Evolutionary conservation across 495 filamentous ascomycete genomes (phyloP), one percentile per base, ranked within the genome.

Genomic region (Elasticomyces elasticus): DNA sequence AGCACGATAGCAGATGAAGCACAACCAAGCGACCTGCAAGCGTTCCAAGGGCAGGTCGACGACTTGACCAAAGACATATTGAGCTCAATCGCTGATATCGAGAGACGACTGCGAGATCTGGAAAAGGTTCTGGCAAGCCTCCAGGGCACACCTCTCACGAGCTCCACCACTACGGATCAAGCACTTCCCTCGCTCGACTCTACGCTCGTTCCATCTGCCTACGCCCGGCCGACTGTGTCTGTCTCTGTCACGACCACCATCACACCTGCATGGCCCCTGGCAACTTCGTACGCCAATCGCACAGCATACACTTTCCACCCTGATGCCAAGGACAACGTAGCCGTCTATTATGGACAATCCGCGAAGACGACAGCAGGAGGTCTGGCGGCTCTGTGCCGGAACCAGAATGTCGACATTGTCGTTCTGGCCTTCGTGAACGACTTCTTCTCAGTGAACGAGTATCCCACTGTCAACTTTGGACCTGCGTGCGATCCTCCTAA

Each of bases 341-440:
- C 51, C 7, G 51, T 54, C 25, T 54, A 54, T 49, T 60, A 60
- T 26, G 58, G 58, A 5, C 40, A 46, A 26, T 44, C 52, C 1
- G 17, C 37, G 20, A 48, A 41, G 19, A 56, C 58, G 1, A 27
- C 26, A 26, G 48, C 31, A 22, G 52, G 53, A 4, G 58, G 53
- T 13, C 45, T 60, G 19, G 7, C 43, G 22, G 24, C 46, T 4
- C 58, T 60, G 17, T 60, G 58, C 28, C 26, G 49, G 28, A 49
- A 43, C 25, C 35, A 46, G 13, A 54, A 56, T 37, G 49, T 61
- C 48, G 59, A 61, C 37, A 58, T 61, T 26, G 54, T 80, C 44
- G 71, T 76, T 12, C 67, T 82, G 5, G 69, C 78, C 26, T 80
- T 82, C 66, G 49, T 82, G 17, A 71, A 69, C 54, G 37, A 63